phyloP scores from a whole-genome alignment of 169 alveolate species.

The Babesia sp. region DNA sequence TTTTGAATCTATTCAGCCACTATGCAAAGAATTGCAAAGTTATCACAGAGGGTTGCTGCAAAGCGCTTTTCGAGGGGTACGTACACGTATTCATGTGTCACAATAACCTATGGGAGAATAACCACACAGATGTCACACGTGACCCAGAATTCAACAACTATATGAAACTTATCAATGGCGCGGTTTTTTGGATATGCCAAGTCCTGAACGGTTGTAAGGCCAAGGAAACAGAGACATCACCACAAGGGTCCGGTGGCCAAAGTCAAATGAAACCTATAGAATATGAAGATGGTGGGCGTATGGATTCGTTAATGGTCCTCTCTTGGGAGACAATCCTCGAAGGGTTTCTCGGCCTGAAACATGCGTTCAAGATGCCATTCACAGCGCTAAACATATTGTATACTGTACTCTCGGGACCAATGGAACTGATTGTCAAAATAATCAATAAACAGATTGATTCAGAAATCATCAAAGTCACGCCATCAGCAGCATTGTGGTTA shows the following conservation, averaged over 20 bases:
- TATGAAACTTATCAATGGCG: constrained; percentile 9
- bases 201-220: constrained; percentile 26
- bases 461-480: constrained; percentile 43
- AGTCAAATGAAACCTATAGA: constrained; percentile 9
- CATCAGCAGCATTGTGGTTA: constrained; percentile 21
- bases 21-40: constrained; percentile 29
- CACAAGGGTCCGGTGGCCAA: not conserved
- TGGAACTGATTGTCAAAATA: constrained; percentile 38
- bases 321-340: constrained; percentile 28
- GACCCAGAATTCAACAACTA: constrained; percentile 32
- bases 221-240: constrained; percentile 11
- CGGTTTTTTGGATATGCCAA: constrained; percentile 27
- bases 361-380: constrained; percentile 49
- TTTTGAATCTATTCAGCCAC: constrained; percentile 15
- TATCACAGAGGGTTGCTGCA: constrained; percentile 16
- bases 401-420: constrained; percentile 18
- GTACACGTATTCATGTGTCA: constrained; percentile 21
- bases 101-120: constrained; percentile 36
- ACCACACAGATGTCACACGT: constrained; percentile 9
- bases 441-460: constrained; percentile 48
- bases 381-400: constrained; percentile 44
- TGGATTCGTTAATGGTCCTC: not conserved
- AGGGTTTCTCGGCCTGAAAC: constrained; percentile 21
- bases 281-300: not conserved
- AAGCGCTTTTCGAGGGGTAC: constrained; percentile 41